Evolutionary conservation across 2,329 filamentous ascomycete species (phyloP), one percentile per base, ranked within the genome.

Genomic region (Cadophora luteo-olivacea): DNA sequence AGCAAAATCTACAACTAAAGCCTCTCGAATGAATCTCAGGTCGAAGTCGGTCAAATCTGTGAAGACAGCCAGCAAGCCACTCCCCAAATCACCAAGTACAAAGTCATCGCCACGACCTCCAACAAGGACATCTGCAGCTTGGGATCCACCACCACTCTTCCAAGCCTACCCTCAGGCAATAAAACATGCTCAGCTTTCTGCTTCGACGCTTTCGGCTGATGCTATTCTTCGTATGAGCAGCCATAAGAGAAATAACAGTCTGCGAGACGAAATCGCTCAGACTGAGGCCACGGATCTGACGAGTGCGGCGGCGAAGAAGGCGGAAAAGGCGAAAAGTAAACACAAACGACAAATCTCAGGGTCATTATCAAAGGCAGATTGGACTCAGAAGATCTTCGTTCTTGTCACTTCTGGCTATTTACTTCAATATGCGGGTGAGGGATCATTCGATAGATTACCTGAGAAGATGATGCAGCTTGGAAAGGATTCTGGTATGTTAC

Each of bases 101-200:
- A 68, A 65, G 29, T 65, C 67, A 7, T 65, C 71, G 16, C 24
- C 68, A 32, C 73, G 68, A 64, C 61, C 66, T 32, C 71, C 68
- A 45, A 68, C 70, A 11, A 67, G 74, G 11, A 70, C 71, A 12
- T 72, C 73, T 22, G 66, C 74, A 67, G 76, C 74, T 14, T 92
- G 89, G 89, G 86, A 87, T 66, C 86, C 90, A 19, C 92, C 93
- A 7, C 92, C 93, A 1, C 82, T 97, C 14, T 97, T 94, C 78
- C 92, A 97, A 78, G 93, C 92, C 14, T 97, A 94, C 77, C 91
- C 92, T 0, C 94, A 97, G 79, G 89, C 93, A 2, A 86, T 93
- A 72, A 94, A 92, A 75, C 88, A 96, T 78, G 89, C 88, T 12
- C 88, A 86, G 19, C 82, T 97, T 3, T 86, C 89, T 32, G 86